A percentile compares a stretch with the other conserved stretches of the same genome.
Evolutionary conservation across 768 basidiomycete genomes (phyloP).

Genomic region (Lentinula edodes): DNA sequence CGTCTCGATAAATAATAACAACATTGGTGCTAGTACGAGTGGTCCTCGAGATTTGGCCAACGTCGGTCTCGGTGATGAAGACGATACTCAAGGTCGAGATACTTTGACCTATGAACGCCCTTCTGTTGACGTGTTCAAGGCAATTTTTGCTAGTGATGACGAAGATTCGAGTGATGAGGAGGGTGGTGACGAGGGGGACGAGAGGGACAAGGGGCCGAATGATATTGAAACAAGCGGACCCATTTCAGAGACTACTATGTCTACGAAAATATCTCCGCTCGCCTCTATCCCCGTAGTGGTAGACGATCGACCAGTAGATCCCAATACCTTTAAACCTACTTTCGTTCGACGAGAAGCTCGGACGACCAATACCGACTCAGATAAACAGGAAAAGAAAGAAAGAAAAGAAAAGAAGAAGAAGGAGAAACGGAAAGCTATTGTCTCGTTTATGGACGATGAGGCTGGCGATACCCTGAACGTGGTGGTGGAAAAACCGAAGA

Average conservation of each 20-base stretch:
- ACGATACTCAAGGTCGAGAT: constrained; percentile 83
- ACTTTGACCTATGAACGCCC: constrained; percentile 87
- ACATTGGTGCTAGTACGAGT: constrained; percentile 11
- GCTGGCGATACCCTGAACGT: constrained; percentile 22
- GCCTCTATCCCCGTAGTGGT: constrained; percentile 3
- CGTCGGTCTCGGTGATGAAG: constrained; percentile 80
- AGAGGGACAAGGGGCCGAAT: constrained; percentile 2
- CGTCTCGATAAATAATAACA: constrained; percentile 6
- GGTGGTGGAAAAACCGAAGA: constrained; percentile 22
- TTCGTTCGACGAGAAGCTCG: constrained; percentile 62
- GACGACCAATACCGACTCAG: constrained; percentile 25
- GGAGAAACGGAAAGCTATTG: constrained; percentile 45
- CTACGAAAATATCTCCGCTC: too few species aligned
- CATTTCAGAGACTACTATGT: too few species aligned
- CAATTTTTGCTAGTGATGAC: constrained; percentile 94
- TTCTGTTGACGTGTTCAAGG: constrained; percentile 91
- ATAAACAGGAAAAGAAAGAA: constrained; percentile 33
- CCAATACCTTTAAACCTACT: constrained; percentile 80
- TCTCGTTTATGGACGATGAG: constrained; percentile 54
- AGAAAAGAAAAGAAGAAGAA: constrained; percentile 32
- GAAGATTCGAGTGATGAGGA: constrained; percentile 79
- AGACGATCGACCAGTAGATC: constrained; percentile 36
- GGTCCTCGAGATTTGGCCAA: constrained; percentile 65
- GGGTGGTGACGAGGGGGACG: constrained; percentile 52
- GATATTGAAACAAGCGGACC: too few species aligned